These are phyloP conservation scores for Sparassis latifolia DNA, from an alignment of 1,284 basidiomycete species.

Conservation along the genomic window DNA sequence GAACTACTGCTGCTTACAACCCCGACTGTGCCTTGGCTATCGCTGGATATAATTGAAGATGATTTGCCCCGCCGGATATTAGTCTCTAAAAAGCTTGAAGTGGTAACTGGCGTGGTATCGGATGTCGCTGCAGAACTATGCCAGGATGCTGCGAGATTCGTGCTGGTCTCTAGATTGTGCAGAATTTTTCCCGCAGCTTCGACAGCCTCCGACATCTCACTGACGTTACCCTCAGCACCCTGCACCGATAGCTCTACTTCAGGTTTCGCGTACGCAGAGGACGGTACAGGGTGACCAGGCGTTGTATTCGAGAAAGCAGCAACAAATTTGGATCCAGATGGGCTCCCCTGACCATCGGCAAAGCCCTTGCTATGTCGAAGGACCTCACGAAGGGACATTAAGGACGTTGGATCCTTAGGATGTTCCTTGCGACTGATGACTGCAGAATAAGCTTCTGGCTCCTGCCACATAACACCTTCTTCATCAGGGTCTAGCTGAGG, in stretches of 20 bases:
- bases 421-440: constrained; percentile 58
- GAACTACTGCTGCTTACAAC: constrained; percentile 18
- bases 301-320: constrained; percentile 12
- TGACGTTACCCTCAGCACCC: constrained; percentile 45
- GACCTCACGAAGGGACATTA: constrained; percentile 56
- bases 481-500: constrained; percentile 50
- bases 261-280: constrained; percentile 51
- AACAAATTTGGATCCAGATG: constrained; percentile 11
- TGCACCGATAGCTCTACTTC: constrained; percentile 49
- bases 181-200: constrained; percentile 41
- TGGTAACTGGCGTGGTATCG: constrained; percentile 9
- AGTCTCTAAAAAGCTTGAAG: constrained; percentile 29
- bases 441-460: constrained; percentile 52
- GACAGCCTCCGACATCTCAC: constrained; percentile 25
- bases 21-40: constrained; percentile 32
- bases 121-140: constrained; percentile 17
- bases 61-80: constrained; percentile 33
- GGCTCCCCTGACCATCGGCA: constrained; percentile 13
- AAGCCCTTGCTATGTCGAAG: constrained; percentile 41
- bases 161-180: constrained; percentile 39
- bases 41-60: constrained; percentile 31
- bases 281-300: constrained; percentile 22
- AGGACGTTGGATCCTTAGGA: constrained; percentile 47
- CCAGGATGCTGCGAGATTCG: constrained; percentile 12
- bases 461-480: constrained; percentile 53